Conservation (phyloP, 2,329 filamentous ascomycete genomes). For the Pseudogymnoascus verrucosus region DNA sequence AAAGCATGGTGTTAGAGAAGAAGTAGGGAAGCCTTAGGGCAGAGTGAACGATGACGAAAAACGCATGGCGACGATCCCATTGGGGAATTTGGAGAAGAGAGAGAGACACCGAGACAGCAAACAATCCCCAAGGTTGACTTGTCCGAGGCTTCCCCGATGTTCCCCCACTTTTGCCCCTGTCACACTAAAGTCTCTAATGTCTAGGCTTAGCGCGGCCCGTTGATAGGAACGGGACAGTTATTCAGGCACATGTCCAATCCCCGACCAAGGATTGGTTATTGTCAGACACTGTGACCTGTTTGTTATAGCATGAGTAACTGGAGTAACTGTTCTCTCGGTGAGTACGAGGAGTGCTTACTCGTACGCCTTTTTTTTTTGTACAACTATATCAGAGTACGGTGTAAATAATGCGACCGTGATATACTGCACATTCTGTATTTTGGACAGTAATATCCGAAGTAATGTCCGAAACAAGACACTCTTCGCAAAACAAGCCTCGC, state of each 20-base stretch:
- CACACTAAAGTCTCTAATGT: neutral
- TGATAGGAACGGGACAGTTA: neutral
- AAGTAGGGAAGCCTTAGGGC: neutral
- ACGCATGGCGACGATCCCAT: neutral
- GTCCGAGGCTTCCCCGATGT: too few species aligned
- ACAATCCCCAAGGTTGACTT: neutral
- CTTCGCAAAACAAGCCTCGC: neutral
- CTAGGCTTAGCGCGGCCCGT: neutral
- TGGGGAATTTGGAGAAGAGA: neutral
- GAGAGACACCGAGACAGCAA: neutral
- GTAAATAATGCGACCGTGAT: neutral
- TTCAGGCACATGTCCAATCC: constrained; percentile 2
- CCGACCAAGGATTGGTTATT: neutral
- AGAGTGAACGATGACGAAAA: neutral
- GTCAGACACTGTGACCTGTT: neutral
- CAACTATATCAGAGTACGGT: neutral
- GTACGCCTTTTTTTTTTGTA: neutral
- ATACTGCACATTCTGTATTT: too few species aligned
- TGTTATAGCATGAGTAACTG: neutral
- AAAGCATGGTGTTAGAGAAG: neutral
- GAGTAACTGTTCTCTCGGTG: neutral
- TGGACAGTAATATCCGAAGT: too few species aligned
- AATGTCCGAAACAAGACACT: neutral
- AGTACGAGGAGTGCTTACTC: neutral
- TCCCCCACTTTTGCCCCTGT: neutral